Conservation (phyloP, 805 yeast species). For the Schwanniomyces occidentalis region DNA sequence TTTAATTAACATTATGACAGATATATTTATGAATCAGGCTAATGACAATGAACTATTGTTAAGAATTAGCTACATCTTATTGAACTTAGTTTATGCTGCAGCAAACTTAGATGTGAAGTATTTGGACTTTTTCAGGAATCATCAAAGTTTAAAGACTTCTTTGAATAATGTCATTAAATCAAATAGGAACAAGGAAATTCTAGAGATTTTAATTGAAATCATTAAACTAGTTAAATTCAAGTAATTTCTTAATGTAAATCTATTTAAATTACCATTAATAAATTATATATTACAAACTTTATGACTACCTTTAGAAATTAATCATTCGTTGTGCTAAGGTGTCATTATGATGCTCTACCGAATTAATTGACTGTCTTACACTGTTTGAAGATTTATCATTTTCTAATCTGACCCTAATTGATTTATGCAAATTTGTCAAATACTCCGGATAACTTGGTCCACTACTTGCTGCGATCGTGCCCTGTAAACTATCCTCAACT, state of each 20-base stretch:
- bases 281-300: neutral
- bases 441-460: constrained; percentile 64
- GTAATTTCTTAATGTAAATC: neutral
- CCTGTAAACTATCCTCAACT: constrained; percentile 66
- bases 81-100: constrained; percentile 20
- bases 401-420: constrained; percentile 53
- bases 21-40: constrained; percentile 25
- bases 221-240: constrained; percentile 7
- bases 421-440: constrained; percentile 65
- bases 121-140: constrained; percentile 3
- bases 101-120: constrained; percentile 2
- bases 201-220: constrained; percentile 16
- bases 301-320: constrained; percentile 24
- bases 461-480: constrained; percentile 37
- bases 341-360: constrained; percentile 26
- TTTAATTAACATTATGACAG: constrained; percentile 18
- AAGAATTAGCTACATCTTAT: constrained; percentile 24
- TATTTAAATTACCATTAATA: neutral
- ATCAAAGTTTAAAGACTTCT: constrained; percentile 9
- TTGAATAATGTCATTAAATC: constrained; percentile 5
- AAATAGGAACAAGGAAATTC: constrained; percentile 9
- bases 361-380: constrained; percentile 26
- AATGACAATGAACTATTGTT: constrained; percentile 25
- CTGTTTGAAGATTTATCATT: constrained; percentile 39
- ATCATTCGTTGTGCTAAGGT: constrained; percentile 42